Evolutionary conservation across 768 basidiomycete species (phyloP), one percentile per base, ranked within the genome.

Genomic region (Russula virescens): DNA sequence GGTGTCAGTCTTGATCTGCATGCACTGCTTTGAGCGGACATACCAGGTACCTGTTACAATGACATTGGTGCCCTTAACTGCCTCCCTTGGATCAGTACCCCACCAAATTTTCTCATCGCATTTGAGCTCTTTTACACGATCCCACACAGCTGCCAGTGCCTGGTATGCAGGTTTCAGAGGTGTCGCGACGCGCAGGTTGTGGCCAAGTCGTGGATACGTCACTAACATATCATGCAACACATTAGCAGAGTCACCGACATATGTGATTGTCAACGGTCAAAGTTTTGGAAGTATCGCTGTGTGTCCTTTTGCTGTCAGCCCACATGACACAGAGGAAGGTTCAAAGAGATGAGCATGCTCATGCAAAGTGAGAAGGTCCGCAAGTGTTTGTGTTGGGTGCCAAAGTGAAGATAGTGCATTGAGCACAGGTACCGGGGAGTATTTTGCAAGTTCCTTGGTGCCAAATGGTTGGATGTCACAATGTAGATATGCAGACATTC

Each of bases 211-310:
- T 38, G 95, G 96, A 71, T 88, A 91, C 8, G 93, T 86, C 67
- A 98, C 96, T 34, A 98, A 86, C 91, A 98, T 94, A 73, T 98
- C 97, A 73, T 98, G 91, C 60, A 97, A 78, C 53, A 99, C 92
- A 71, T 98, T 99, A 52, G 94, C 89, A 25, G 88, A 87, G 76
- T 98, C 96, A 8, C 96, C 96, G 60, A 98, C 83, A 73, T 94
- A 99, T 10, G 94, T 89, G 56, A 98, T 77, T 1, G 94, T 98
- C 61, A 98, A 80, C 0, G 94, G 88, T 1, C 82, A 83, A 28
- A 98, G 79, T 1, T 76, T 73, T 3, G 83, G 77, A 1, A 88
- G 76, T 18, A 58, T 43, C 18, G n/a, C n/a, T 13, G 47, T 61
- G 69, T 63, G 16, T 52, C 59, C 35, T 40, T 62, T 59, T 48